Conservation (phyloP, 495 filamentous ascomycete genomes). For the Aspergillus asperescens region DNA sequence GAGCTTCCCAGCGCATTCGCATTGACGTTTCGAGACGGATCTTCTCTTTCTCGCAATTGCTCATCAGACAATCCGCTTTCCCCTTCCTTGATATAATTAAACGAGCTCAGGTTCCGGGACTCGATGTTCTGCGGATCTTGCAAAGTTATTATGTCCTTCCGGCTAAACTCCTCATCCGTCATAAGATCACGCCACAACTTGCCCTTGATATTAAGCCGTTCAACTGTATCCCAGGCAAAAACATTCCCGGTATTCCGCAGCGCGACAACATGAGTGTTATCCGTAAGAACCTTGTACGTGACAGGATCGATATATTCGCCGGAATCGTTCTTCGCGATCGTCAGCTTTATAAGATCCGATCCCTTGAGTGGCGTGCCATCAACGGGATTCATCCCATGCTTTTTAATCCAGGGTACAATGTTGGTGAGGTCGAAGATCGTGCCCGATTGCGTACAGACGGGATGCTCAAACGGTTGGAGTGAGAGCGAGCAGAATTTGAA, state of each 20-base stretch:
- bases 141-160: slow-evolving; percentile 91
- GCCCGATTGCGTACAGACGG: slow-evolving; percentile 73
- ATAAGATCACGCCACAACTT: slow-evolving; percentile 95
- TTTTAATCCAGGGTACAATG: slow-evolving; percentile 87
- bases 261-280: slow-evolving; percentile 95
- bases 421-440: slow-evolving; percentile 84
- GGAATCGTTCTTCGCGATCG: slow-evolving; percentile 87
- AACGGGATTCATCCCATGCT: slow-evolving; percentile 86
- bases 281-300: slow-evolving; percentile 93
- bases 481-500: slow-evolving; percentile 98
- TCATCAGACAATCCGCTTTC: slow-evolving; percentile 60
- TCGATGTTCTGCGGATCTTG: slow-evolving; percentile 94
- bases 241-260: slow-evolving; percentile 87
- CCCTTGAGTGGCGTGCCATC: slow-evolving; percentile 71
- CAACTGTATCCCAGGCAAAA: slow-evolving; percentile 91
- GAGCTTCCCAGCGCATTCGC: slow-evolving; percentile 69
- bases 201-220: slow-evolving; percentile 92
- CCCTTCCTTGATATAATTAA: slow-evolving; percentile 86
- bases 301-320: slow-evolving; percentile 94
- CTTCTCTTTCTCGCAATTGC: slow-evolving; percentile 52
- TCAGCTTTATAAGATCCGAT: slow-evolving; percentile 83
- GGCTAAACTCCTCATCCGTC: slow-evolving; percentile 77
- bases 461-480: slow-evolving; percentile 84
- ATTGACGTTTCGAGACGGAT: slow-evolving; percentile 61
- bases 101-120: slow-evolving; percentile 75